Evolutionary conservation across 2,329 filamentous ascomycete genomes (phyloP).

Genomic region (Teratosphaeria pseudoeucalypti): DNA sequence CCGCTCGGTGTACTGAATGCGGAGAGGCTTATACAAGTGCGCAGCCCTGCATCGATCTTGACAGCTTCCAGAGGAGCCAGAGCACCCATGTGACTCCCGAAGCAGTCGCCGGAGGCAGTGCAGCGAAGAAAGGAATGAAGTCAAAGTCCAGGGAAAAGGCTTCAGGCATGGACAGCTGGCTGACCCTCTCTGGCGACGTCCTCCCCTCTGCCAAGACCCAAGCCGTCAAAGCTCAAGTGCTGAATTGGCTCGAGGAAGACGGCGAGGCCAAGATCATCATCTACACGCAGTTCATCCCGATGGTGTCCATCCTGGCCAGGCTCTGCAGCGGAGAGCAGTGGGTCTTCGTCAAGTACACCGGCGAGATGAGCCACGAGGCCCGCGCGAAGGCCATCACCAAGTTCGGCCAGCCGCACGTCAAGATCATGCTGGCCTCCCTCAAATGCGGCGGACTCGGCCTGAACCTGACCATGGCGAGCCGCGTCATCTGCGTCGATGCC

Average conservation of each 20-base stretch:
- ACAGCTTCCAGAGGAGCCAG: conserved; percentile 2
- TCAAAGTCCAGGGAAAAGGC: conserved; percentile 13
- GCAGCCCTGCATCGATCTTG: conserved; percentile 18
- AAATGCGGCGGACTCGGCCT: conserved; percentile 48
- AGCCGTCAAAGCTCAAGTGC: conserved; percentile 35
- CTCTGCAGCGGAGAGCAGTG: conserved; percentile 43
- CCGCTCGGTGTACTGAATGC: conserved; percentile 27
- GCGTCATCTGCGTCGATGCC: conserved; percentile 39
- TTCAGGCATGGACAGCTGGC: conserved; percentile 27
- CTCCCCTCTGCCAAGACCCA: conserved; percentile 37
- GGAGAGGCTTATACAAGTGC: conserved; percentile 17
- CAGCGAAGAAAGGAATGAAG: conserved; percentile 9
- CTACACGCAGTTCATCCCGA: conserved; percentile 49
- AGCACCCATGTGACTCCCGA: not conserved
- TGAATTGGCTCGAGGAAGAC: conserved; percentile 36
- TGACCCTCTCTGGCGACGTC: conserved; percentile 26
- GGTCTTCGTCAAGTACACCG: conserved; percentile 39
- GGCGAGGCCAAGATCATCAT: conserved; percentile 46
- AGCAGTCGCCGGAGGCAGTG: not conserved
- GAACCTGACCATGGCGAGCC: conserved; percentile 48
- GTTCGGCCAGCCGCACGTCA: conserved; percentile 33
- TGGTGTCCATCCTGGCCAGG: conserved; percentile 36
- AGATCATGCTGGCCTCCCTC: conserved; percentile 46
- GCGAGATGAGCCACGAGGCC: conserved; percentile 34
- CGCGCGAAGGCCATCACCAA: conserved; percentile 37